These are phyloP conservation scores for Ophiosphaerella korrae DNA, from an alignment of 2,329 filamentous ascomycete species.

Conservation along the genomic window DNA sequence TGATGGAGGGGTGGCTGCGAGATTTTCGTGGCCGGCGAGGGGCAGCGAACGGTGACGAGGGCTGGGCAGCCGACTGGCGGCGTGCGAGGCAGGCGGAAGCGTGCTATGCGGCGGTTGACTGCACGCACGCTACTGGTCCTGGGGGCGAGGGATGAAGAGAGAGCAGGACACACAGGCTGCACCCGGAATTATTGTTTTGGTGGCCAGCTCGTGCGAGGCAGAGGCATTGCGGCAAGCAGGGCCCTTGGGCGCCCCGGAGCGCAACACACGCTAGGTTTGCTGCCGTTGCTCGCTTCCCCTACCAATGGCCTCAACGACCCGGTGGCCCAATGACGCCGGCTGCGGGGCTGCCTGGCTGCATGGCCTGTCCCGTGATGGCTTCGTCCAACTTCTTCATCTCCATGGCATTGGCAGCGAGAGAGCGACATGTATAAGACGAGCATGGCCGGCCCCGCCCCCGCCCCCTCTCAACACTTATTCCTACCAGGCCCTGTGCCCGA, in stretches of 20 bases:
- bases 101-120: conserved; percentile 11
- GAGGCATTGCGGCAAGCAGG: neutral
- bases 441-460: conserved; percentile 10
- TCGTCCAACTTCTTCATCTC: conserved; percentile 3
- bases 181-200: conserved; percentile 13
- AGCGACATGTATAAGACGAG: neutral
- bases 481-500: conserved; percentile 28
- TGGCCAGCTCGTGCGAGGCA: too few relatives aligned
- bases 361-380: conserved; percentile 12
- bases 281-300: conserved; percentile 18
- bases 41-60: conserved; percentile 15
- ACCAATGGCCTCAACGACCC: conserved; percentile 16
- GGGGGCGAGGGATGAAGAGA: neutral
- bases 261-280: neutral
- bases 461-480: neutral
- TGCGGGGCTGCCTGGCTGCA: conserved; percentile 4
- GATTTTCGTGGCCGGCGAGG: conserved; percentile 20
- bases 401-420: conserved; percentile 4
- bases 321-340: conserved; percentile 12
- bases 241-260: too few relatives aligned
- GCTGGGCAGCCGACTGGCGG: conserved; percentile 18
- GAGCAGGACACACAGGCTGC: conserved; percentile 1
- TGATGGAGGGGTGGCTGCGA: conserved; percentile 18
- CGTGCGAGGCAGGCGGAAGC: conserved; percentile 10
- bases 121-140: conserved; percentile 5